Evolutionary conservation across 192 early-diverging fungal genomes (phyloP).

Genomic region (Coemansia sp.): DNA sequence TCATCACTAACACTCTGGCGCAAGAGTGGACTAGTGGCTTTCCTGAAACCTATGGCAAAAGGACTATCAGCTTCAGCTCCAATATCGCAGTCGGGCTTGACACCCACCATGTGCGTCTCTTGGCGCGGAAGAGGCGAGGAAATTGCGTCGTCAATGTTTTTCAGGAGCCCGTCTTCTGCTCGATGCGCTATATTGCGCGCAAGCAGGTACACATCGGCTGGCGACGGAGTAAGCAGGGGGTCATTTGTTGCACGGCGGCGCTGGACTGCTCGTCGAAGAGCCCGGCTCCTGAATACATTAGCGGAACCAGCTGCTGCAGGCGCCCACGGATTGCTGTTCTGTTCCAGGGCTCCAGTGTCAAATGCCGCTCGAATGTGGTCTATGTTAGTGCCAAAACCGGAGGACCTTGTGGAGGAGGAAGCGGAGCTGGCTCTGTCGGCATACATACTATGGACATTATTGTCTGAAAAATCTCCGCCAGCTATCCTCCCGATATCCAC

Average conservation of each 20-base stretch:
- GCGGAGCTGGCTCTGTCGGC: not conserved
- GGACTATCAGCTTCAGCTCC: not conserved
- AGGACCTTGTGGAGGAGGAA: not conserved
- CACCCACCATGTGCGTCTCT: slow-evolving; percentile 34
- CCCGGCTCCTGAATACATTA: slow-evolving; percentile 1
- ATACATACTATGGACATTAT: slow-evolving; percentile 19
- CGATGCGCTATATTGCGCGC: slow-evolving; percentile 14
- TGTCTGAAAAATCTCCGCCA: not conserved
- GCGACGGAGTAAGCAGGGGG: slow-evolving; percentile 41
- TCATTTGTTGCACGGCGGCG: slow-evolving; percentile 28
- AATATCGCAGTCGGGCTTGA: slow-evolving; percentile 29
- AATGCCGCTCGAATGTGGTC: not conserved
- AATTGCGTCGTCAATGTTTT: slow-evolving; percentile 43
- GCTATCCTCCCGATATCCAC: not conserved
- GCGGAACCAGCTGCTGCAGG: not conserved
- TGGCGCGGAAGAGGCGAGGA: slow-evolving; percentile 41
- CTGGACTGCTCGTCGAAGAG: slow-evolving; percentile 16
- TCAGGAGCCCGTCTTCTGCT: slow-evolving; percentile 22
- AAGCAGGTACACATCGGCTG: slow-evolving; percentile 12
- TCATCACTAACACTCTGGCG: not conserved
- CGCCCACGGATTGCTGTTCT: slow-evolving; percentile 25
- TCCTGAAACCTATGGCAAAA: not conserved
- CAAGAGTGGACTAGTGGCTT: not conserved
- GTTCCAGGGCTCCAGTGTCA: not conserved
- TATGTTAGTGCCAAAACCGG: not conserved